Percentiles rank a stretch among this genome's conserved stretches.
These are phyloP conservation scores for Chionographis japonica DNA, from an alignment of 106 monocot species.

Conservation along the genomic window DNA sequence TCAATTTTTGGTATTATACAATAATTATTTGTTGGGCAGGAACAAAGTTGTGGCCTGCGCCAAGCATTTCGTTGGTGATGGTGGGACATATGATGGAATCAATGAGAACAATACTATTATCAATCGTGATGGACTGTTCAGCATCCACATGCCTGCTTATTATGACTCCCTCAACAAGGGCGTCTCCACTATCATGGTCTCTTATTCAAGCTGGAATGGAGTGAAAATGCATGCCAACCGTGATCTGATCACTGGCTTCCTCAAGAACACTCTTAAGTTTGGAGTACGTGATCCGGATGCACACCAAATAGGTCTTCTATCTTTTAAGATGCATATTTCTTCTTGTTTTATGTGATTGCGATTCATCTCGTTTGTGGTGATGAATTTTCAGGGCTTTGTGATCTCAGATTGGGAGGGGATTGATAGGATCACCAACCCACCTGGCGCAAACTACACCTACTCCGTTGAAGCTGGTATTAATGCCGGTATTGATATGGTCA, in stretches of 20 bases:
- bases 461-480: too few species aligned
- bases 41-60: constrained; percentile 14
- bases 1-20: not conserved
- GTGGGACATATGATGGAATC: constrained; percentile 9
- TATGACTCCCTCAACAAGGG: constrained; percentile 12
- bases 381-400: constrained; percentile 4
- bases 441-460: too few species aligned
- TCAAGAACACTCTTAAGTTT: constrained; percentile 10
- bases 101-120: constrained; percentile 8
- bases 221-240: constrained; percentile 13
- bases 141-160: constrained; percentile 18
- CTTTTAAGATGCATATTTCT: too few species aligned
- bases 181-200: constrained; percentile 16
- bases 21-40: not conserved
- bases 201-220: constrained; percentile 12
- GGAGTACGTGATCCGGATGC: not conserved
- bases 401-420: too few species aligned
- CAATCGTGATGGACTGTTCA: not conserved
- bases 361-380: not conserved
- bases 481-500: too few species aligned
- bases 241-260: constrained; percentile 1
- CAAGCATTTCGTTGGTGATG: constrained; percentile 14
- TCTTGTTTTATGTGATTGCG: too few species aligned
- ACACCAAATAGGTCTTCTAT: too few species aligned
- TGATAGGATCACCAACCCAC: too few species aligned